Base-by-base conservation (phyloP, 179 eudicot genomes). In the Nepenthes alata region DNA sequence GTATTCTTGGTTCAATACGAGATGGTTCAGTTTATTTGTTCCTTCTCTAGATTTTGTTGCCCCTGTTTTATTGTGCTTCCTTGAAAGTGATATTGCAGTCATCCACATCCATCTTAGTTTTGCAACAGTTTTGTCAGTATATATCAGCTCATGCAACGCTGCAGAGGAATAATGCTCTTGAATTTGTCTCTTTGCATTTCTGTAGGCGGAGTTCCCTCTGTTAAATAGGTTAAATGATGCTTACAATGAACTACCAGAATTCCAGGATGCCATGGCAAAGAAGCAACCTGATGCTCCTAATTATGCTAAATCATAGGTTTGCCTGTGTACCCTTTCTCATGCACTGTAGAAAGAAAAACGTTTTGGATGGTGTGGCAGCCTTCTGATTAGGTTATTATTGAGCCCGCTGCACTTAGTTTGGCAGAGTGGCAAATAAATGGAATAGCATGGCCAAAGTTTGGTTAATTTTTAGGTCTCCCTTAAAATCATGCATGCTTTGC, bases 211-310 rank as follows among this genome's bases (percentile, higher is more conserved):
- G 11, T 86, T 76, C 72, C 90, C 95, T 61, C 53, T 76, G 6
- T 58, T 89, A 9, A 69, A 74, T 51, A 82, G 77, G 75, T 48
- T 89, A 55, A 55, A 74, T 60, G 78, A 80, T 38, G 89, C 82
- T 38, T 86, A 86, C 73, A 56, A 45, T 45, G 74, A 81, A 13
- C 53, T 72, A 10, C 87, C 85, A 25, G 89, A 82, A 54, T 84
- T 86, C 64, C 76, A 59, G 63, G 77, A 77, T 64, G 88, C 96
- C 44, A 65, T 65, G 71, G 89, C 96, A 34, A 85, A 61, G 63
- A 84, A 84, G 47, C 96, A 89, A 67, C 87, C 91, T 2, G 88
- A 86, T 75, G 67, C 87, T 15, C 81, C 83, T 1, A 70, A 68
- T 1, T 53, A 52, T n/a, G 15, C 14, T 9, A 14, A 3, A 57